Conservation (phyloP, 495 filamentous ascomycete genomes). For the Beverwykella pulmonaria region DNA sequence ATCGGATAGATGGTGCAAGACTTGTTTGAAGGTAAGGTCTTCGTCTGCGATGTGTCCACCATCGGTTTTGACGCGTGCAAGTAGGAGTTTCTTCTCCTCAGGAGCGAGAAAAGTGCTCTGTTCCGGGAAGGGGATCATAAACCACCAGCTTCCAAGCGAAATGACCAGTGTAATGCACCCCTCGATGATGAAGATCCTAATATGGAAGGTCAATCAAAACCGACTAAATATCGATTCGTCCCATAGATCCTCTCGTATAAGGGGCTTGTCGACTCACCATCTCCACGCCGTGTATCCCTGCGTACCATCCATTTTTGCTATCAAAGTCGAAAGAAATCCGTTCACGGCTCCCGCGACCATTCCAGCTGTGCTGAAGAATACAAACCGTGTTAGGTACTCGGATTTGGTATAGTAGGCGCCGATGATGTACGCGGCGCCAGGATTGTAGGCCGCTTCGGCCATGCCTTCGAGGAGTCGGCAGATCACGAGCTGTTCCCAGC, state of each 20-base stretch:
- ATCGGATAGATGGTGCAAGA: constrained; percentile 19
- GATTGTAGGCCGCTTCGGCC: constrained; percentile 27
- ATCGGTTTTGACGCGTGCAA: constrained; percentile 49
- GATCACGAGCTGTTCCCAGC: constrained; percentile 18
- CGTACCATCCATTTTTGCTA: constrained; percentile 68
- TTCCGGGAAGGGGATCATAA: constrained; percentile 68
- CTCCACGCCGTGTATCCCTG: constrained; percentile 67
- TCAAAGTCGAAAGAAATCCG: constrained; percentile 65
- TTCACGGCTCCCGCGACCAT: constrained; percentile 68
- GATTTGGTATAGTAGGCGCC: constrained; percentile 35
- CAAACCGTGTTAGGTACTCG: constrained; percentile 53
- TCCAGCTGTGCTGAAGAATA: constrained; percentile 68
- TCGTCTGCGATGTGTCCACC: constrained; percentile 21
- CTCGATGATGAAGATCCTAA: constrained; percentile 56
- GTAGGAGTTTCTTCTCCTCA: constrained; percentile 41
- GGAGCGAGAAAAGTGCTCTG: constrained; percentile 56
- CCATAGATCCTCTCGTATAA: too few species aligned
- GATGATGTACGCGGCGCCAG: constrained; percentile 33
- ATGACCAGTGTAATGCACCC: constrained; percentile 60
- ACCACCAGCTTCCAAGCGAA: constrained; percentile 58
- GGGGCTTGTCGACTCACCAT: too few species aligned
- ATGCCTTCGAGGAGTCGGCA: constrained; percentile 35
- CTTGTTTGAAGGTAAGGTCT: background rate
- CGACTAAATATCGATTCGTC: too few species aligned
- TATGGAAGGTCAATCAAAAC: too few species aligned